Evolutionary conservation across 306 rosid genomes (phyloP).

Genomic region (Glycine tomentella): DNA sequence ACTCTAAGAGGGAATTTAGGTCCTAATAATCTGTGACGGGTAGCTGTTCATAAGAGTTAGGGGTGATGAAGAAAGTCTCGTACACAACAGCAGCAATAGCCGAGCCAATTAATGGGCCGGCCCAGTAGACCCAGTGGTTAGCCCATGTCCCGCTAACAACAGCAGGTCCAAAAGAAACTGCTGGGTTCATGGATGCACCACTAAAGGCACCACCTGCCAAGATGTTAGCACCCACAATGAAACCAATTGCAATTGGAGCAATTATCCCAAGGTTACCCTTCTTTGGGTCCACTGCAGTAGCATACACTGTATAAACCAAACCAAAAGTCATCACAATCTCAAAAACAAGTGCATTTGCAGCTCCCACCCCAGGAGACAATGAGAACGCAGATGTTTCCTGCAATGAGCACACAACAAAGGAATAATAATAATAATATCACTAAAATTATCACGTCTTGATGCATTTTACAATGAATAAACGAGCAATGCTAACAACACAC

Average conservation of each 20-base stretch:
- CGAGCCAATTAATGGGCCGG: constrained; percentile 70
- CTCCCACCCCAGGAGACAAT: too few relatives aligned
- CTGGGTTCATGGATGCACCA: constrained; percentile 91
- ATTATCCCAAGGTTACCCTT: constrained; percentile 71
- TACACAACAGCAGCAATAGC: constrained; percentile 70
- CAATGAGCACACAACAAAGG: too few relatives aligned
- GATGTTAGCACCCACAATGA: constrained; percentile 85
- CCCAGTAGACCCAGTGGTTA: constrained; percentile 87
- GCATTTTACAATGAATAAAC: too few relatives aligned
- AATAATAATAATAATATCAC: too few relatives aligned
- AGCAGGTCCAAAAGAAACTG: constrained; percentile 89
- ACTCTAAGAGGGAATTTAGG: not conserved
- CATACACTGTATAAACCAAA: constrained; percentile 79
- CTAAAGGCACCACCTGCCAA: constrained; percentile 86
- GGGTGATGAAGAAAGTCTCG: constrained; percentile 66
- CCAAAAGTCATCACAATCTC: too few relatives aligned
- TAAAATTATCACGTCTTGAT: too few relatives aligned
- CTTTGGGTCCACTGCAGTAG: constrained; percentile 79
- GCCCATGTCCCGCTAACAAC: constrained; percentile 81
- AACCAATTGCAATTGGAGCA: constrained; percentile 88
- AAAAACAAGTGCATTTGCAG: too few relatives aligned
- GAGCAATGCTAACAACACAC: too few relatives aligned
- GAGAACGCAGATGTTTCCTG: too few relatives aligned
- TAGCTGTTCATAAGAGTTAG: constrained; percentile 61
- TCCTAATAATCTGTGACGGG: constrained; percentile 62